These are phyloP conservation scores for Chrysanthemum lavandulifolium DNA, from an alignment of 129 eudicot genomes.

Conservation along the genomic window DNA sequence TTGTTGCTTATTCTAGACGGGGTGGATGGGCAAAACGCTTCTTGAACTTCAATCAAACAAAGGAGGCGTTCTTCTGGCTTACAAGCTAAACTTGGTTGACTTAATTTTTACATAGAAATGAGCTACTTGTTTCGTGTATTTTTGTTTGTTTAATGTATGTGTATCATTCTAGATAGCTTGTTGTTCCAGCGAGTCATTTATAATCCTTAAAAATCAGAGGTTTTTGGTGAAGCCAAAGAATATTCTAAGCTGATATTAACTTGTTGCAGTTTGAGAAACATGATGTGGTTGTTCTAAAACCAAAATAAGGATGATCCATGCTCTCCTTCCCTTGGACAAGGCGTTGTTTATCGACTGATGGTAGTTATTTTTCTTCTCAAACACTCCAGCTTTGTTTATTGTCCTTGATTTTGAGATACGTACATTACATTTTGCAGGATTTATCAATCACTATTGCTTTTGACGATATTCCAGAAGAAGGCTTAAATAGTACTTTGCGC, in stretches of 20 bases:
- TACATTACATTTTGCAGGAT: conserved; percentile 48
- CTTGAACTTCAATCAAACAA: no score
- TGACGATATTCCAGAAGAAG: conserved; percentile 98
- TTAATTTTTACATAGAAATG: neutral
- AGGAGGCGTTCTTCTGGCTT: conserved; percentile 95
- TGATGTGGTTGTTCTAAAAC: conserved; percentile 86
- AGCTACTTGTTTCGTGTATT: neutral
- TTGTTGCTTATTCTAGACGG: no score
- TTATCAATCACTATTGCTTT: conserved; percentile 90
- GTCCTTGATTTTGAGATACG: neutral
- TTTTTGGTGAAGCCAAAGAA: neutral
- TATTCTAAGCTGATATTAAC: neutral
- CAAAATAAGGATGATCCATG: conserved; percentile 90
- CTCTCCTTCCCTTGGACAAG: conserved; percentile 97
- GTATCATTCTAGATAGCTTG: neutral
- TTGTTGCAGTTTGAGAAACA: conserved; percentile 87
- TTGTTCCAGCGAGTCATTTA: neutral
- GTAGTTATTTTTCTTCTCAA: conserved; percentile 45
- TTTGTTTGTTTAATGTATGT: conserved; percentile 15
- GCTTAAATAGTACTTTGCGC: conserved; percentile 89
- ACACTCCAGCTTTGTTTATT: neutral
- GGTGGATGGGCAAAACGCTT: no score
- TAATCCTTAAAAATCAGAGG: neutral
- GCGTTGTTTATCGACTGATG: conserved; percentile 92
- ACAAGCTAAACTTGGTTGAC: conserved; percentile 56